Evolutionary conservation across 257 asterid genomes (phyloP).

Genomic region (Salvia rosmarinus): DNA sequence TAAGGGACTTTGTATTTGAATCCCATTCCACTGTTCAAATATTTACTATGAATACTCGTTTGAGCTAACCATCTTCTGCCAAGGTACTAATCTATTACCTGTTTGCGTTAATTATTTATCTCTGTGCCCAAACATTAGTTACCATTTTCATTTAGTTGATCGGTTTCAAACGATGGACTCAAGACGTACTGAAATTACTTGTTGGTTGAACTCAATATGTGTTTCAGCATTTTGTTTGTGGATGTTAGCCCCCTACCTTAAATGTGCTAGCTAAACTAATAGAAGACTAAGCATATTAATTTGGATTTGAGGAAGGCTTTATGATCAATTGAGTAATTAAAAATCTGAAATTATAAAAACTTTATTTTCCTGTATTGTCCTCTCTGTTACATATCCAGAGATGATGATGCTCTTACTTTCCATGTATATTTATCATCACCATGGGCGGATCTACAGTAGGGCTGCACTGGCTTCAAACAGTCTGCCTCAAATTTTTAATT

Average conservation of each 20-base stretch:
- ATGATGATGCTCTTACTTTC: not conserved
- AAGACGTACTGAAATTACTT: not conserved
- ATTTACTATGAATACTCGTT: not conserved
- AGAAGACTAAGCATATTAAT: not conserved
- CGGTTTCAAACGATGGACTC: not conserved
- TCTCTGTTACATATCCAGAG: constrained; percentile 10
- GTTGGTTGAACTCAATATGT: not conserved
- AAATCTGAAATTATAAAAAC: too few species aligned
- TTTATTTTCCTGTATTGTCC: not conserved
- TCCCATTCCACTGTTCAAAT: not conserved
- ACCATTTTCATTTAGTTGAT: not conserved
- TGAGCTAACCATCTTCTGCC: not conserved
- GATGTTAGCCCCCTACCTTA: not conserved
- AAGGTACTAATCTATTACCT: not conserved
- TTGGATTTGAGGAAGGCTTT: not conserved
- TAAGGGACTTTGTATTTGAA: constrained; percentile 1
- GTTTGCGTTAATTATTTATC: not conserved
- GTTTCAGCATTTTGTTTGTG: constrained; percentile 10
- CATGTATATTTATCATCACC: not conserved
- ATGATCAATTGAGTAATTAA: not conserved
- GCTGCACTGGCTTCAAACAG: too few species aligned
- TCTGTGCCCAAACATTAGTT: not conserved
- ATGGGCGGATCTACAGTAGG: too few species aligned
- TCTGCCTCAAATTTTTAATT: too few species aligned
- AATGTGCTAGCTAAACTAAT: not conserved